These are phyloP conservation scores for Cyclanthera cordifolia DNA, from an alignment of 306 rosid species.

Conservation along the genomic window DNA sequence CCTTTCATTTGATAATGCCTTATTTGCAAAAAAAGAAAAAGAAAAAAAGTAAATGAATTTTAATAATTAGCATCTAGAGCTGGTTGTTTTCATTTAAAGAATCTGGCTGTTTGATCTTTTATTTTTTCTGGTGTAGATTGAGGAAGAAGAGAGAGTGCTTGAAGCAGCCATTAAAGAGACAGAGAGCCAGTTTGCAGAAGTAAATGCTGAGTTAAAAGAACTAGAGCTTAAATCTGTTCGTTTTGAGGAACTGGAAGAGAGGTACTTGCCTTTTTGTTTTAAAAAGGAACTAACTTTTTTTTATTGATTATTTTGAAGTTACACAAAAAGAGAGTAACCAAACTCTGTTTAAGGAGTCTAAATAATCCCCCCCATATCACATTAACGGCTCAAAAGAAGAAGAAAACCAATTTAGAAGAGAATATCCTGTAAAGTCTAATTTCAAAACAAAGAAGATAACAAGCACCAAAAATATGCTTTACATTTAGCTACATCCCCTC, in stretches of 20 bases:
- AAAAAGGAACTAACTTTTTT: background rate
- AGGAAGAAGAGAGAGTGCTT: conserved; percentile 87
- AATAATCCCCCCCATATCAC: background rate
- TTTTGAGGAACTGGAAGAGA: conserved; percentile 81
- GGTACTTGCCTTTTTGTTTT: conserved; percentile 27
- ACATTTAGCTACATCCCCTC: background rate
- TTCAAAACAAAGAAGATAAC: background rate
- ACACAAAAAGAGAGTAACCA: background rate
- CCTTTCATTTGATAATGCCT: too few relatives aligned
- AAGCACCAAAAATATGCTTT: background rate
- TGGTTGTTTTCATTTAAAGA: conserved; percentile 15
- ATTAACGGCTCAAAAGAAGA: background rate
- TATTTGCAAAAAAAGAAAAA: too few relatives aligned
- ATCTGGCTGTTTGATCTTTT: conserved; percentile 20
- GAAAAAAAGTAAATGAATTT: background rate
- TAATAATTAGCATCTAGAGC: background rate
- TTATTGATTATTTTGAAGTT: background rate
- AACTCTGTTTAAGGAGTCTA: background rate
- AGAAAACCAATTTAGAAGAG: background rate
- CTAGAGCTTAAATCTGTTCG: conserved; percentile 66
- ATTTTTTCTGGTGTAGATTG: conserved; percentile 43
- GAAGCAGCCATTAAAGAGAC: conserved; percentile 78
- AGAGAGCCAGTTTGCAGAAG: conserved; percentile 63
- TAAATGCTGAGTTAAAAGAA: conserved; percentile 67
- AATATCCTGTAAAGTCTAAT: background rate